Base-by-base conservation (phyloP, 306 rosid genomes). In the Rosa rugosa region DNA sequence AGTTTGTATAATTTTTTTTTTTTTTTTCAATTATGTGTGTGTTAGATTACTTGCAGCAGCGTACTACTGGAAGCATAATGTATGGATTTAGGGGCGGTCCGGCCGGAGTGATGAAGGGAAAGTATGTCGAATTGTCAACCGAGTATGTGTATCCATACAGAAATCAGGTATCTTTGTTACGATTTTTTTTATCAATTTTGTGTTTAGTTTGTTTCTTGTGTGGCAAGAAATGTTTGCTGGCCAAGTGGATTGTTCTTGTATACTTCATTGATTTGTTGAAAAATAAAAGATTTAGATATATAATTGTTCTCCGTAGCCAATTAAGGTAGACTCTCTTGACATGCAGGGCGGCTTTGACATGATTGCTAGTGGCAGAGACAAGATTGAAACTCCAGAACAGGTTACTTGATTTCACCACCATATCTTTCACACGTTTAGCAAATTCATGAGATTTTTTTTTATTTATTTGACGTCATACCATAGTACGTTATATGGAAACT, bases 381-480 rank as follows among this genome's bases (percentile, higher is more conserved):
- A 93, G 82, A 89, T 93, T 53, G 97, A 93, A 81, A 93, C 98
- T 82, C 95, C 97, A 5, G 95, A 93, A 85, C 97, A 93, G 92
- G 98, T 90, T 75, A 44, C 40, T 23, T 45, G 18, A 42, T 46
- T 75, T 13, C 46, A 27, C 57, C 17, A 23, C 1, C 3, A 40
- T 14, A 6, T 23, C 1, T 42, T 59, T 23, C n/a, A 75, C 22
- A 13, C 23, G n/a, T 16, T 59, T 50, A 8, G 54, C 46, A 64
- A 76, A 49, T 34, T 64, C n/a, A 64, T 65, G 13, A 10, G 17
- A 9, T 1, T 34, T 8, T 75, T 3, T 10, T 38, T 40, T 3
- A 4, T 1, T 53, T 40, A 6, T 65, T 17, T 64, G 47, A 11
- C 36, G 64, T 45, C 44, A 53, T 22, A 3, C 59, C 78, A 38